Conservation (phyloP, 2,329 filamentous ascomycete genomes). For the Chaetomium sp. region DNA sequence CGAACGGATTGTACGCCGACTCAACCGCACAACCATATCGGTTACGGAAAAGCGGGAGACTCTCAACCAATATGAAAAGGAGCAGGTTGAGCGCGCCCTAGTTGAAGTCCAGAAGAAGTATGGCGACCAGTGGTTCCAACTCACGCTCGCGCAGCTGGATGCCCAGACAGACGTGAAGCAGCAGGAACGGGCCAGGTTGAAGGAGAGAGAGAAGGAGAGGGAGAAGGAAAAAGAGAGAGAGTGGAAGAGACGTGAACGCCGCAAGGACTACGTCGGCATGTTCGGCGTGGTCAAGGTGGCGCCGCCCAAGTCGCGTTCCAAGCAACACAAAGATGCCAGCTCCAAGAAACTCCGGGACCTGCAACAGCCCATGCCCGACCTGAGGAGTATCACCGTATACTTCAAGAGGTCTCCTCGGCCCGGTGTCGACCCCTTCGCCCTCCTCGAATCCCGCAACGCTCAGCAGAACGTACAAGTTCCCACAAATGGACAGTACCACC, state of each 20-base stretch:
- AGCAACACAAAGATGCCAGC: neutral
- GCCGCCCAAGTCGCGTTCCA: neutral
- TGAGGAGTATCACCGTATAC: conserved; percentile 39
- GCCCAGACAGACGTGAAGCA: conserved; percentile 28
- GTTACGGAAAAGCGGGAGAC: conserved; percentile 38
- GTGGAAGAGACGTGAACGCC: neutral
- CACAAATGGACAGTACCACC: neutral
- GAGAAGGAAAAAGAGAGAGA: neutral
- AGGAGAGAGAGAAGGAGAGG: conserved; percentile 16
- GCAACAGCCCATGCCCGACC: conserved; percentile 31
- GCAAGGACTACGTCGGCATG: conserved; percentile 15
- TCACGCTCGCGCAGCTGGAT: conserved; percentile 40
- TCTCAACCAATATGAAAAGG: conserved; percentile 32
- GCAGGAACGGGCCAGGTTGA: conserved; percentile 17
- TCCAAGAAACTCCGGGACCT: conserved; percentile 10
- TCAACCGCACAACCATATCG: conserved; percentile 30
- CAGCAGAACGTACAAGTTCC: conserved; percentile 13
- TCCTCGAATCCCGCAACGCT: conserved; percentile 20
- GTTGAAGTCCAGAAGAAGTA: conserved; percentile 27
- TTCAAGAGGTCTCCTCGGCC: conserved; percentile 37
- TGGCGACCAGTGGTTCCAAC: conserved; percentile 37
- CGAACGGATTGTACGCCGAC: conserved; percentile 30
- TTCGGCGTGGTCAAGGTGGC: neutral
- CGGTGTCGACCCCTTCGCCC: conserved; percentile 27
- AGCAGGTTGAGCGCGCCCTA: conserved; percentile 37